phyloP scores from a whole-genome alignment of 2,329 filamentous ascomycete genomes.

The Grosmannia clavigera region DNA sequence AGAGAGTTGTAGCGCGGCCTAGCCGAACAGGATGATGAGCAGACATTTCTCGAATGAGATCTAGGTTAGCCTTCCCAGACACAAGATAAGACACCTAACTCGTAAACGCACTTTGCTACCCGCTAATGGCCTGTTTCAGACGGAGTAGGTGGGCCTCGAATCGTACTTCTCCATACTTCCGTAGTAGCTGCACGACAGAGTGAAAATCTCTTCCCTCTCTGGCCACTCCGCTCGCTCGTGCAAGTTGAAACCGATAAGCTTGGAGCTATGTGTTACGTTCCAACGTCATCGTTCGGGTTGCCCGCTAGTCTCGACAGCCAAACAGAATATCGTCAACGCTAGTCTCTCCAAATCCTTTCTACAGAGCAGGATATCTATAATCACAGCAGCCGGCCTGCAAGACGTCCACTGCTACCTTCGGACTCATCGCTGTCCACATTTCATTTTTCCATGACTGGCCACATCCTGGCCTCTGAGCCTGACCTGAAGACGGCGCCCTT shows the following conservation, averaged over 20 bases:
- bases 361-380: background rate
- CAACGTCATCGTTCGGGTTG: background rate
- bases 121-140: no score
- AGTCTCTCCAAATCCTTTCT: background rate
- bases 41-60: no score
- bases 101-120: no score
- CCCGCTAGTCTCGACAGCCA: background rate
- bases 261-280: no score
- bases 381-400: background rate
- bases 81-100: no score
- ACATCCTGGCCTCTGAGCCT: background rate
- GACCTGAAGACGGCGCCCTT: background rate
- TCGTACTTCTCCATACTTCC: no score
- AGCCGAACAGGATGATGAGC: no score
- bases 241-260: background rate
- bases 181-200: no score
- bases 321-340: background rate
- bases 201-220: background rate
- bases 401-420: background rate
- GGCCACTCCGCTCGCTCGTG: background rate
- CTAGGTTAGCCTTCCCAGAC: no score
- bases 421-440: background rate
- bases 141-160: no score
- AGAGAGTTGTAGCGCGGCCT: no score
- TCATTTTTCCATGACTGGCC: background rate